Evolutionary conservation across 2,329 filamentous ascomycete species (phyloP).

Genomic region (Apiospora marii): DNA sequence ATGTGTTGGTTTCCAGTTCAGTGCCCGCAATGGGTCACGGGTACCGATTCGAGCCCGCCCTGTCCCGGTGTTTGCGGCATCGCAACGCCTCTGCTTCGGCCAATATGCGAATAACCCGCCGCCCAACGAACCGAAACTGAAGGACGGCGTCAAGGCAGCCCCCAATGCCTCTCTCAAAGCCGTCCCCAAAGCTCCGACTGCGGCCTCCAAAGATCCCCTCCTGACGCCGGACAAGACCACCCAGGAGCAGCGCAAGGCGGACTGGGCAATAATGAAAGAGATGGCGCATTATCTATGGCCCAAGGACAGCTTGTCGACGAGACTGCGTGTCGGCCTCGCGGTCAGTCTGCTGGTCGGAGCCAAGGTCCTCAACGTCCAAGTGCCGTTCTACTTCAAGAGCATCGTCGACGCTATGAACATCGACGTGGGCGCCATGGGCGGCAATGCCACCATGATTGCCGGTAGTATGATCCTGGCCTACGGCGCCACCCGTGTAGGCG

Average conservation of each 20-base stretch:
- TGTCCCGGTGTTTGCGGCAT: conserved; percentile 29
- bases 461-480: conserved; percentile 95
- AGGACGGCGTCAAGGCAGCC: not conserved
- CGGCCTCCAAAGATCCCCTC: conserved; percentile 58
- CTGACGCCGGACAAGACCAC: conserved; percentile 72
- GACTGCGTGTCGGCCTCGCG: conserved; percentile 85
- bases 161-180: conserved; percentile 21
- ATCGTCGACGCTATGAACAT: conserved; percentile 99
- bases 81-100: conserved; percentile 31
- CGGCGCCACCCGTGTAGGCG: conserved; percentile 85
- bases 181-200: conserved; percentile 22
- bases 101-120: conserved; percentile 26
- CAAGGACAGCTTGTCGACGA: conserved; percentile 83
- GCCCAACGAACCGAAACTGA: conserved; percentile 18
- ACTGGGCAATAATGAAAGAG: conserved; percentile 98
- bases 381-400: conserved; percentile 98
- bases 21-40: conserved; percentile 11
- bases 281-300: conserved; percentile 98
- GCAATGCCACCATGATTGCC: conserved; percentile 86
- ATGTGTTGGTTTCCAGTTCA: conserved; percentile 22
- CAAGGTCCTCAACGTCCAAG: conserved; percentile 96
- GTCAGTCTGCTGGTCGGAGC: conserved; percentile 84
- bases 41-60: conserved; percentile 17
- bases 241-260: conserved; percentile 92
- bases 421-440: conserved; percentile 85